Percentiles rank a stretch among this genome's conserved stretches.
These are phyloP conservation scores for Margaritispora aquatica DNA, from an alignment of 495 filamentous ascomycete genomes.

Conservation along the genomic window DNA sequence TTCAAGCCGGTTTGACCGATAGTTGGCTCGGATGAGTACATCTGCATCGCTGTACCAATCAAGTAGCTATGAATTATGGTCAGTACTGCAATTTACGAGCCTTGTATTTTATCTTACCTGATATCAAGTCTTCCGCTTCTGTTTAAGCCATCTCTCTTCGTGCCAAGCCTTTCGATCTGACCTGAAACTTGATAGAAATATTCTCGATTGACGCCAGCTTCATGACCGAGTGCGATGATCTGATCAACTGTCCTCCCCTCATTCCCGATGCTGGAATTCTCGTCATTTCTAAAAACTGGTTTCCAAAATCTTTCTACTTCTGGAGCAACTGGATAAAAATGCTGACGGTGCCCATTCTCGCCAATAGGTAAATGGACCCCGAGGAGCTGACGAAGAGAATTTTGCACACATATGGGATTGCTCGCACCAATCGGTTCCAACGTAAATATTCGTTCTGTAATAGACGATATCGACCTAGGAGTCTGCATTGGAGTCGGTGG, in stretches of 20 bases:
- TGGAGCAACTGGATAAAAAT: slow-evolving; percentile 12
- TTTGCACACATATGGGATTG: slow-evolving; percentile 15
- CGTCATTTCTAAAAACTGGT: slow-evolving; percentile 22
- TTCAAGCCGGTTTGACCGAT: slow-evolving; percentile 4
- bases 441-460: slow-evolving; percentile 9
- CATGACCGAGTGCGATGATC: slow-evolving; percentile 25
- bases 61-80: slow-evolving; percentile 21
- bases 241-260: slow-evolving; percentile 23
- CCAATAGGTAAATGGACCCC: slow-evolving; percentile 12
- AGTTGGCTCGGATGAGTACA: slow-evolving; percentile 2
- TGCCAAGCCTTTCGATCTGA: slow-evolving; percentile 24
- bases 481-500: slow-evolving; percentile 11
- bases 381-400: slow-evolving; percentile 15
- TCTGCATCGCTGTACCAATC: slow-evolving; percentile 22
- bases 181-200: slow-evolving; percentile 21
- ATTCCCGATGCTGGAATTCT: slow-evolving; percentile 11
- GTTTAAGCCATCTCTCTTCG: slow-evolving; percentile 20
- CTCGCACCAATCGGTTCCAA: slow-evolving; percentile 11
- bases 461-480: not conserved
- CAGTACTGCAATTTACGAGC: not conserved
- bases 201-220: slow-evolving; percentile 23
- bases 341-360: slow-evolving; percentile 14
- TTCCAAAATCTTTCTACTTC: slow-evolving; percentile 23
- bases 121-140: slow-evolving; percentile 24
- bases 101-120: slow-evolving; percentile 6